These are phyloP conservation scores for Phytophthora pluvialis DNA, from an alignment of 352 stramenopile genomes.

Conservation along the genomic window DNA sequence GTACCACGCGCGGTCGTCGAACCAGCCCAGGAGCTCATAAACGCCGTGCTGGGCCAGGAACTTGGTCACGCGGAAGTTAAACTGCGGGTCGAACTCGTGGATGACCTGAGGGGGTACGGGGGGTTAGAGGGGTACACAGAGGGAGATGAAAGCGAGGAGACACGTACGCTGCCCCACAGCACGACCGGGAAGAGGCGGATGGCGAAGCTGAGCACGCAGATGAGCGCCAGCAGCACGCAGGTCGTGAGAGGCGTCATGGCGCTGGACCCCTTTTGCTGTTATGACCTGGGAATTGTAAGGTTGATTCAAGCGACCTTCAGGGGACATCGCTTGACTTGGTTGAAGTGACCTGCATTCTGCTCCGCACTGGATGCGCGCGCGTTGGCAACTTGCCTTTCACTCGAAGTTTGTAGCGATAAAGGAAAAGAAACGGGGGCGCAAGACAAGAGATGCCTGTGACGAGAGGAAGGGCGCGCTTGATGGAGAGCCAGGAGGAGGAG, in stretches of 20 bases:
- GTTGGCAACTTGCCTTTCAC: slow-evolving; percentile 24
- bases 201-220: slow-evolving; percentile 89
- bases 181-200: slow-evolving; percentile 94
- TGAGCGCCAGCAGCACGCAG: slow-evolving; percentile 69
- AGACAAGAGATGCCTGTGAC: slow-evolving; percentile 36
- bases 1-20: slow-evolving; percentile 97
- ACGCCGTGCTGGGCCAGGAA: slow-evolving; percentile 91
- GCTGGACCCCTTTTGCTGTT: too few species aligned
- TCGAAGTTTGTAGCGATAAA: slow-evolving; percentile 21
- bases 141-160: neutral
- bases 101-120: slow-evolving; percentile 69
- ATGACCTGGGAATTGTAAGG: slow-evolving; percentile 9
- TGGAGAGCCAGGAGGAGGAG: slow-evolving; percentile 38
- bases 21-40: slow-evolving; percentile 97
- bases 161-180: slow-evolving; percentile 85
- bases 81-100: slow-evolving; percentile 96
- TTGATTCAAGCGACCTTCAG: slow-evolving; percentile 47
- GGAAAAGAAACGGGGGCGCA: slow-evolving; percentile 9
- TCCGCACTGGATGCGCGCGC: slow-evolving; percentile 13
- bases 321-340: slow-evolving; percentile 34
- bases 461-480: slow-evolving; percentile 39
- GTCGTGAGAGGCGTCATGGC: slow-evolving; percentile 41
- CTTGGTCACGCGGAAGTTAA: slow-evolving; percentile 99
- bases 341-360: slow-evolving; percentile 49
- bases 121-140: neutral